Evolutionary conservation across 2,329 filamentous ascomycete species (phyloP).

Genomic region (Botrytis fragariae): DNA sequence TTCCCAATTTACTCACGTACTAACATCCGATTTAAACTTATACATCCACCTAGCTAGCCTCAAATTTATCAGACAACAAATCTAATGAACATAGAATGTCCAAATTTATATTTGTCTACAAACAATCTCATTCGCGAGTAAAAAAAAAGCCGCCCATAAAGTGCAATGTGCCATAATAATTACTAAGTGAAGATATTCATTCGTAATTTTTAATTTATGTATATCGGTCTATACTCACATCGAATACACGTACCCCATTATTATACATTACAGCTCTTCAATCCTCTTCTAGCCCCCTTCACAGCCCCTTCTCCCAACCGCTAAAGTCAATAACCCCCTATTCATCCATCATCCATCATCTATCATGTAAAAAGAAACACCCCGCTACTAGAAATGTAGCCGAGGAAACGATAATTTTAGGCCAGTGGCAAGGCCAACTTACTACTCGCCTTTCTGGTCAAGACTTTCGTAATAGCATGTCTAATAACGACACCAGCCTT

Average conservation of each 20-base stretch:
- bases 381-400: not conserved
- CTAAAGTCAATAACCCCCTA: not conserved
- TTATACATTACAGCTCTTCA: constrained; percentile 6
- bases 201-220: not conserved
- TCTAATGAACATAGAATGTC: not conserved
- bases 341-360: constrained; percentile 2
- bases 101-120: too few relatives aligned
- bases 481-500: constrained; percentile 85
- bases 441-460: constrained; percentile 61
- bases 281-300: not conserved
- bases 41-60: not conserved
- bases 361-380: not conserved
- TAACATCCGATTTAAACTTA: not conserved
- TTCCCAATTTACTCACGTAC: not conserved
- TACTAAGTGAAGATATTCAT: not conserved
- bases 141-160: not conserved
- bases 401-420: constrained; percentile 25
- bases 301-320: not conserved
- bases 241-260: not conserved
- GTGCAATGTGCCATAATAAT: not conserved
- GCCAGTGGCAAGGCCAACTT: constrained; percentile 42
- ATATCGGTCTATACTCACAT: not conserved
- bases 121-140: too few relatives aligned
- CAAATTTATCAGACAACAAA: not conserved
- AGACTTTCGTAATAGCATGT: constrained; percentile 90